Evolutionary conservation across 345 rosid genomes (phyloP).

Genomic region (Eucalyptus tenuipes): DNA sequence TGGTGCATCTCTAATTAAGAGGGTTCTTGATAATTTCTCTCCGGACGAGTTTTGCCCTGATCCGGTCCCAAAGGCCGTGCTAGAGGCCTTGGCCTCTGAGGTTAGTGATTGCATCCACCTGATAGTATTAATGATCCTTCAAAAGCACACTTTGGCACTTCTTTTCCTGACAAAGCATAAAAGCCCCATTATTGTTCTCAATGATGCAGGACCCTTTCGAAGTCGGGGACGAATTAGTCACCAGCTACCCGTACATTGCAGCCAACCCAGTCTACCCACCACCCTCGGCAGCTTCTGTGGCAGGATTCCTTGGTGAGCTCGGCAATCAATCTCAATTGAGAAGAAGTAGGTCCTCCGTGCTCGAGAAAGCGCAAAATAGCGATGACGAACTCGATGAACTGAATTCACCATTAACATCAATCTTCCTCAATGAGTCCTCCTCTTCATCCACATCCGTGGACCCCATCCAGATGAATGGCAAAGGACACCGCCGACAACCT

Average conservation of each 20-base stretch:
- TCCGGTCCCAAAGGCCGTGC: slow-evolving; percentile 65
- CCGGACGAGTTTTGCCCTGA: slow-evolving; percentile 93
- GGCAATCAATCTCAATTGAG: slow-evolving; percentile 28
- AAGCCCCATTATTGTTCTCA: not conserved
- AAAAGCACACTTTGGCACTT: not conserved
- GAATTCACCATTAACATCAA: slow-evolving; percentile 48
- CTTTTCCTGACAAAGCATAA: not conserved
- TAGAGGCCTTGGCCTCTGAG: slow-evolving; percentile 62
- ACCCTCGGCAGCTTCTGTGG: slow-evolving; percentile 45
- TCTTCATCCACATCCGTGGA: slow-evolving; percentile 10
- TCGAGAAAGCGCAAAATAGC: slow-evolving; percentile 60
- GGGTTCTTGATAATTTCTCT: slow-evolving; percentile 54
- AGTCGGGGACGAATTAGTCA: slow-evolving; percentile 21
- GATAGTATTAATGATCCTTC: not conserved
- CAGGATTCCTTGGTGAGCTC: slow-evolving; percentile 24
- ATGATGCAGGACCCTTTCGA: slow-evolving; percentile 26
- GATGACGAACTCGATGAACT: slow-evolving; percentile 85
- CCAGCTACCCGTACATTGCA: slow-evolving; percentile 50
- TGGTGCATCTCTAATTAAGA: slow-evolving; percentile 60
- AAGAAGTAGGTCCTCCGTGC: slow-evolving; percentile 49
- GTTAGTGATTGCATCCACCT: slow-evolving; percentile 19
- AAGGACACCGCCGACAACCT: slow-evolving; percentile 1
- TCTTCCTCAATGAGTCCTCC: slow-evolving; percentile 13
- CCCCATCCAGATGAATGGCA: slow-evolving; percentile 21
- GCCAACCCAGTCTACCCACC: slow-evolving; percentile 52